Percentiles rank a stretch among this genome's conserved stretches.
Evolutionary conservation across 1,284 basidiomycete species (phyloP).

Genomic region (Stygiomarasmius scandens): DNA sequence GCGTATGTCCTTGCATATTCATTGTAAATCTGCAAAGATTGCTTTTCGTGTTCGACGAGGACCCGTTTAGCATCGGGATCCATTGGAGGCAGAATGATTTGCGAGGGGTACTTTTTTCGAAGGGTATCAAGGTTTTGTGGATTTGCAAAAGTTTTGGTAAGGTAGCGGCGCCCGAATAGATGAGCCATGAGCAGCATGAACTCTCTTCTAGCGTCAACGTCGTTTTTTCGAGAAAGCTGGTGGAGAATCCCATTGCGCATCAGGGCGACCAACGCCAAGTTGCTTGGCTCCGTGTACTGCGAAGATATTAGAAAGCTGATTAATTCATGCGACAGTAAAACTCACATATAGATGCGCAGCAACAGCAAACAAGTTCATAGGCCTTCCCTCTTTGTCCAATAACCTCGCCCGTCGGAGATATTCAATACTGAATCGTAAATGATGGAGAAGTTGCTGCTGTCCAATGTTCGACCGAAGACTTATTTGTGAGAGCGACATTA

Average conservation of each 20-base stretch:
- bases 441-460: conserved; percentile 59
- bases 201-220: conserved; percentile 46
- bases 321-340: not conserved
- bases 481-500: conserved; percentile 59
- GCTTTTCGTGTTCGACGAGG: conserved; percentile 50
- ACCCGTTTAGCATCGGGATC: conserved; percentile 39
- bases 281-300: conserved; percentile 65
- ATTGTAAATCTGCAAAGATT: conserved; percentile 55
- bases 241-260: conserved; percentile 63
- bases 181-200: conserved; percentile 59
- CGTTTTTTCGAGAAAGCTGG: conserved; percentile 41
- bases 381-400: conserved; percentile 53
- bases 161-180: conserved; percentile 59
- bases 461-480: conserved; percentile 57
- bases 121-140: conserved; percentile 37
- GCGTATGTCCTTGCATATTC: conserved; percentile 57
- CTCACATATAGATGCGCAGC: conserved; percentile 57
- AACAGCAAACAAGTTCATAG: conserved; percentile 60
- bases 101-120: conserved; percentile 53
- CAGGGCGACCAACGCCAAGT: conserved; percentile 63
- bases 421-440: conserved; percentile 71
- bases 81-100: conserved; percentile 57
- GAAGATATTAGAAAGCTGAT: not conserved
- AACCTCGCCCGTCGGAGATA: conserved; percentile 62
- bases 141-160: conserved; percentile 46